Evolutionary conservation across 2,329 filamentous ascomycete genomes (phyloP), one percentile per base, ranked within the genome.

Genomic region (Fusarium sp.): DNA sequence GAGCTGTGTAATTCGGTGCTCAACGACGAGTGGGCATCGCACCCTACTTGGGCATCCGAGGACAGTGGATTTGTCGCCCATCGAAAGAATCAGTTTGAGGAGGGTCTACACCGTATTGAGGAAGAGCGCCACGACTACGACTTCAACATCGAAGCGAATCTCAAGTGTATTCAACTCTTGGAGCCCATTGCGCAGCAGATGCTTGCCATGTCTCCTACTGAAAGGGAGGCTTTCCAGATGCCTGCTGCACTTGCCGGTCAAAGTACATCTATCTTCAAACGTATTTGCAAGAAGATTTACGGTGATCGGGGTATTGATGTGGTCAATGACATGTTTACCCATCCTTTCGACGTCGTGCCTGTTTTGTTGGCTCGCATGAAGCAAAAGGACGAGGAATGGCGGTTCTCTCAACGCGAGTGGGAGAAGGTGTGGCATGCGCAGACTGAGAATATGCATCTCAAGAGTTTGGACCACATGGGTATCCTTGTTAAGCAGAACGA

Each of bases 81-180:
- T 81, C 90, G 95, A 66, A 99, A 99, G 87, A 99, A 99, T 74
- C 89, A 92, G 56, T 97, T 92, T 69, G 96, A 99, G 79, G 96
- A 99, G 79, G 92, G 92, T 33, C 88, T 99, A 10, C 96, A 99
- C 77, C 88, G 96, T 21, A 98, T 99, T 64, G 96, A 99, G 80
- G 96, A 99, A 80, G 96, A 99, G 79, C 92, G 96, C 6, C 96
- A 99, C 76, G 96, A 99, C 77, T 99, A 99, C 75, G 96, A 99
- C 79, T 97, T 97, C 81, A 96, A 98, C 77, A 98, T 99, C 54
- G 96, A 99, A 81, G 93, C 94, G 10, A 97, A 96, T 76, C 89
- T 92, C 64, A 94, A 97, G 72, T 98, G 96, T 50, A 97, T 99
- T 62, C 96, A 98, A 80, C 89, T 99, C 6, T 88, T 99, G 40